Conservation (phyloP, 2,329 filamentous ascomycete species). For the Myriosclerotinia curreyana region DNA sequence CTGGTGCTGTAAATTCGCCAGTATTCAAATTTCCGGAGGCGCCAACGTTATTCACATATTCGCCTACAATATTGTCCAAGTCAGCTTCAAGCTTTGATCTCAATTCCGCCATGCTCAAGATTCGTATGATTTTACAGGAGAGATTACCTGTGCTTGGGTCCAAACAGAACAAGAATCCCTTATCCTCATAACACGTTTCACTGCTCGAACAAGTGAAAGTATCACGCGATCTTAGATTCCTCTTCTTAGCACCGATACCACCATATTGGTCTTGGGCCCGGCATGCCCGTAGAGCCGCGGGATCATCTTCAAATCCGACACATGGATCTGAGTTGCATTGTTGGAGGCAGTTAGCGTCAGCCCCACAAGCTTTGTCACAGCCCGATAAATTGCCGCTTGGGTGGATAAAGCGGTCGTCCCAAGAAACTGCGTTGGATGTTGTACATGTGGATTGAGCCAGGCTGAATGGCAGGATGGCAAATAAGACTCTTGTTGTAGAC, state of each 20-base stretch:
- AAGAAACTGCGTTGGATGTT: neutral
- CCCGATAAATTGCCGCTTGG: neutral
- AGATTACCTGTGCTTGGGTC: neutral
- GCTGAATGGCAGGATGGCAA: neutral
- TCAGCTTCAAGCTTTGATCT: neutral
- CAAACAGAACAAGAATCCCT: slow-evolving; percentile 7
- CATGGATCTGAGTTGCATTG: neutral
- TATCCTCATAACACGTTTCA: slow-evolving; percentile 2
- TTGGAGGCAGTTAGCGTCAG: neutral
- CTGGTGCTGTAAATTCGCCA: neutral
- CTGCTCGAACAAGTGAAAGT: neutral
- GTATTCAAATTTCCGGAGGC: neutral
- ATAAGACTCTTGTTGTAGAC: neutral
- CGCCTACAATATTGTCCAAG: neutral
- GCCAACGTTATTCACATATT: neutral
- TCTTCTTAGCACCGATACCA: neutral
- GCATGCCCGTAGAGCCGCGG: neutral
- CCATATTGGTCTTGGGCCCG: neutral
- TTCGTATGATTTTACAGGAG: neutral
- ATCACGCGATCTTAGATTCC: neutral
- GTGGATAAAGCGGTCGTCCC: neutral
- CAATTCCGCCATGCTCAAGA: neutral
- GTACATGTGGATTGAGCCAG: neutral
- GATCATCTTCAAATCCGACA: neutral
- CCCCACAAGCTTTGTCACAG: neutral